Evolutionary conservation across 495 filamentous ascomycete genomes (phyloP).

Genomic region (Bombardia bombarda): DNA sequence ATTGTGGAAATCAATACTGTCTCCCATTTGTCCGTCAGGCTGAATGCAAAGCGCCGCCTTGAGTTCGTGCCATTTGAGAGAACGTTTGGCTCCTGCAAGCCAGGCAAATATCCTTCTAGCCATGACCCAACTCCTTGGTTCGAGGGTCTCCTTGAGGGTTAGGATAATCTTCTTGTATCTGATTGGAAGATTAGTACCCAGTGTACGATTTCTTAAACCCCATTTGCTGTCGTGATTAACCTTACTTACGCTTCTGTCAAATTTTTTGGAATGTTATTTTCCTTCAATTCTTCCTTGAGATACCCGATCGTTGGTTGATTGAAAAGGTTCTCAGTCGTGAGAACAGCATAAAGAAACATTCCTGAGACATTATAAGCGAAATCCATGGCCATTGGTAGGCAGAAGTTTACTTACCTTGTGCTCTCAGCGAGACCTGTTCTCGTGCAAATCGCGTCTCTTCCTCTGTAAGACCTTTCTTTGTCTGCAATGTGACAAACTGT

Average conservation of each 20-base stretch:
- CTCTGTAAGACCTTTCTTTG: constrained; percentile 17
- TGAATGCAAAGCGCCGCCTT: constrained; percentile 34
- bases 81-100: constrained; percentile 35
- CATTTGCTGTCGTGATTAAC: constrained; percentile 1
- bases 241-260: constrained; percentile 36
- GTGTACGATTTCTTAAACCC: not conserved
- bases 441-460: constrained; percentile 2
- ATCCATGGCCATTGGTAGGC: not conserved
- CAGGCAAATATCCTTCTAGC: constrained; percentile 33
- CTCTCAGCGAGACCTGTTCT: constrained; percentile 6
- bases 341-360: constrained; percentile 43
- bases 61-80: constrained; percentile 40
- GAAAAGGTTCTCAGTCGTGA: constrained; percentile 34
- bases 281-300: constrained; percentile 24
- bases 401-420: constrained; percentile 3
- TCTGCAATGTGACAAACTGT: constrained; percentile 15
- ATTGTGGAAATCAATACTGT: constrained; percentile 17
- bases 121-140: constrained; percentile 14
- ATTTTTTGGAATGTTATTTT: constrained; percentile 24
- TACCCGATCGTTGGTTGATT: constrained; percentile 19
- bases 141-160: constrained; percentile 18
- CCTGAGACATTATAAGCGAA: constrained; percentile 17
- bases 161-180: constrained; percentile 35
- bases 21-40: not conserved
- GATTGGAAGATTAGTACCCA: not conserved